Base-by-base conservation (phyloP, 2,329 filamentous ascomycete species). In the Neopestalotiopsis sp. region DNA sequence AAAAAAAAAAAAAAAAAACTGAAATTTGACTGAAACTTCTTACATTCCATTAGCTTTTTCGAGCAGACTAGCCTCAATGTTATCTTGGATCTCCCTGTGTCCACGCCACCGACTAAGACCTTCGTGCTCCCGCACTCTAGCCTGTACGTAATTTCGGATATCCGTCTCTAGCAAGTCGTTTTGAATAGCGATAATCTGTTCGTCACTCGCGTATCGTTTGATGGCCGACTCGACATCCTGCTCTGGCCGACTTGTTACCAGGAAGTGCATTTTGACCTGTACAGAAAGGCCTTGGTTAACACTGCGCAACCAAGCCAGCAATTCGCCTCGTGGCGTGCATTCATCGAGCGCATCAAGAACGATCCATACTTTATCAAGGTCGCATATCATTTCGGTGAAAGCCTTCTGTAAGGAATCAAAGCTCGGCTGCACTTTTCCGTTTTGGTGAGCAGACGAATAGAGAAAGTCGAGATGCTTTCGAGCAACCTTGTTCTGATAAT, bases 161-260 rank as follows among this genome's bases (percentile, higher is more conserved):
- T 79, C 78, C 17, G 62, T 45, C 30, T 70, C 49, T 20, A 78
- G 64, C 17, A 73, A 57, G 9, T 69, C 62, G 30, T 61, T 68
- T 63, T 75, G 67, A n/a, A 79, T 68, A 52, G 66, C 24, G 20
- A 78, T 71, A 2, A 68, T 72, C 34, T 72, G 59, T 4, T 69
- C 56, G n/a, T n/a, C n/a, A n/a, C n/a, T n/a, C n/a, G n/a, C n/a
- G n/a, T n/a, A n/a, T n/a, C n/a, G n/a, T n/a, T n/a, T n/a, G n/a
- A n/a, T n/a, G n/a, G n/a, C n/a, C n/a, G n/a, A n/a, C n/a, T n/a
- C n/a, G n/a, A n/a, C n/a, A 20, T 77, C 74, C 38, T 71, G 67
- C 60, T 77, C 76, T 12, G 68, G 67, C 5, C 77, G 72, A 68
- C 75, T 78, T 24, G 73, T 75, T 4, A 73, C 66, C 1, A 76